Base-by-base conservation (phyloP, 306 rosid species). In the Glycine soja region DNA sequence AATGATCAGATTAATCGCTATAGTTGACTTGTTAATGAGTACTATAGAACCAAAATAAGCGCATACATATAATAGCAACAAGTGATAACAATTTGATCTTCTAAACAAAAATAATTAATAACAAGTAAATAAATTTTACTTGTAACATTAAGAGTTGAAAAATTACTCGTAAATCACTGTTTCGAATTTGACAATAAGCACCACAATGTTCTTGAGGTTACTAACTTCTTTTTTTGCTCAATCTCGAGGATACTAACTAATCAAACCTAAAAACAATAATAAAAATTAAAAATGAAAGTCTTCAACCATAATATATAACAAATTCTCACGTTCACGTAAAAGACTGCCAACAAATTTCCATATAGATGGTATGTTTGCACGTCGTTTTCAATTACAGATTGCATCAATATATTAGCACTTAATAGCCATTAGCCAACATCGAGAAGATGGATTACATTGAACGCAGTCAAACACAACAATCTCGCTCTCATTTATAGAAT, bases 391-490 rank as follows among this genome's bases (percentile, higher is more conserved):
- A 24, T 56, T 0, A 53, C 19, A 57, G 11, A 48, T 56, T 56
- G 53, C 8, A 61, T 52, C 7, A 3, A 36, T 36, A 32, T 24
- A 24, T 24, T 24, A 24, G 30, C 1, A 1, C 30, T 24, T 24
- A 24, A 24, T 24, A 24, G 30, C 30, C 16, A 74, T 12, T 30
- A 62, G 18, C 12, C 34, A 42, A 14, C 18, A 54, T 36, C 58
- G 14, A 61, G 45, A 61, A 63, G 52, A 61, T 43, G 80, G 18
- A 80, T 85, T 63, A 52, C 63, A 46, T 85, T 75, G 85, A 76
- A 85, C 82, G 59, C 76, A 62, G 85, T 63, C 88, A 30, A 54
- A 10, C 81, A 62, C 74, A 58, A 30, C 32, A 75, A 72, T 74
- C 85, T 18, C 78, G 54, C 68, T 74, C 48, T 34, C 9, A 57